Evolutionary conservation across 2,329 filamentous ascomycete species (phyloP).

Genomic region (Talaromyces atroroseus): DNA sequence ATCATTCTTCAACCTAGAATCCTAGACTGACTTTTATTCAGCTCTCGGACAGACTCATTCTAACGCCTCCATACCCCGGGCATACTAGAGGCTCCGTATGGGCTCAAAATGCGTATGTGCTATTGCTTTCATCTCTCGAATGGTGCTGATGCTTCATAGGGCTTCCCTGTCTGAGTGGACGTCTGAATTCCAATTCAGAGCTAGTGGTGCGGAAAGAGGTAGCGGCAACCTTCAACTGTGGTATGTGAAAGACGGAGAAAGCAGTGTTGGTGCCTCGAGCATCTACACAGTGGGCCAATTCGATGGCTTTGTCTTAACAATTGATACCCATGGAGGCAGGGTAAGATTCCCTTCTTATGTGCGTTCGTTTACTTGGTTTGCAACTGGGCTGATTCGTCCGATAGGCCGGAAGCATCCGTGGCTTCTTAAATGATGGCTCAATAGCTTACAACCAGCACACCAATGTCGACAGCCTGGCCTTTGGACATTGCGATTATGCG

Average conservation of each 20-base stretch:
- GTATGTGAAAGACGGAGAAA: constrained; percentile 68
- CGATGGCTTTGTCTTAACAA: constrained; percentile 80
- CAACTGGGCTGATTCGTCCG: constrained; percentile 12
- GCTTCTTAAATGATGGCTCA: constrained; percentile 87
- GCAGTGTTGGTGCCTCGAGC: constrained; percentile 63
- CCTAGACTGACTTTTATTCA: constrained; percentile 22
- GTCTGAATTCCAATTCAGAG: constrained; percentile 80
- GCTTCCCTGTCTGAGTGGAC: constrained; percentile 64
- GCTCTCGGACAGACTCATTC: constrained; percentile 84
- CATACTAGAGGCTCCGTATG: constrained; percentile 80
- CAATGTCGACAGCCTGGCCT: constrained; percentile 77
- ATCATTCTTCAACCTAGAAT: neutral
- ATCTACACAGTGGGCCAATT: constrained; percentile 81
- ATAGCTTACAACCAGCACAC: constrained; percentile 71
- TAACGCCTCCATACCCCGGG: constrained; percentile 83
- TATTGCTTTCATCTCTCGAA: neutral
- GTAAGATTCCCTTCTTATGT: constrained; percentile 24
- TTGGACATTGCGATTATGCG: constrained; percentile 83
- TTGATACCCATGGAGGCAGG: constrained; percentile 75
- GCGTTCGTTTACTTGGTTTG: neutral
- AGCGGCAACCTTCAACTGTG: constrained; percentile 91
- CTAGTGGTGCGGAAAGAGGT: constrained; percentile 75
- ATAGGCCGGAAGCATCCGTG: constrained; percentile 74
- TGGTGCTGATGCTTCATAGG: constrained; percentile 21
- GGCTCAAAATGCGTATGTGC: constrained; percentile 54